Base-by-base conservation (phyloP, 257 asterid species). In the Solanum arcanum region DNA sequence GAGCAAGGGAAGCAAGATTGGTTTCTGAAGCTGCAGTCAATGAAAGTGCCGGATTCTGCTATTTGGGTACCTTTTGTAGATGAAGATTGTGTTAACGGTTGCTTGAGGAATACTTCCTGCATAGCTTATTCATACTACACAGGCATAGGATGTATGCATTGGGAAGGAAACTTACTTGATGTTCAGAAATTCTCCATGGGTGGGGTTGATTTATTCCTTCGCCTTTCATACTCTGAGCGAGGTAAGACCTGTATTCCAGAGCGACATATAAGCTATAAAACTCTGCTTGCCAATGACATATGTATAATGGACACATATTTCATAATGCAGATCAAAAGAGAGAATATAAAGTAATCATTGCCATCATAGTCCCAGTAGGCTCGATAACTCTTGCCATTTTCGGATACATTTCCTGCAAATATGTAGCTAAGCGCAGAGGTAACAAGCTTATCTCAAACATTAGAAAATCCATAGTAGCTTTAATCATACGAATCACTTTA, bases 201-300 rank as follows among this genome's bases (percentile, higher is more conserved):
- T 42, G 97, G 92, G 8, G 81, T 91, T 0, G 92, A 90, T 82
- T 86, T 95, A 68, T 91, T 89, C 25, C 66, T 95, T 70, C 97
- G 97, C 3, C 37, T 94, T 33, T 89, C 94, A 2, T 85, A 33
- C 44, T 89, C 94, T 35, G 98, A 93, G 84, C 66, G 89, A n/a
- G 95, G 95, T 93, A 90, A 44, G 37, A 68, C 29, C 44, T 84
- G 31, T 42, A 15, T 64, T 37, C 64, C 75, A 60, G 3, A 60
- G 41, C 16, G 29, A 14, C n/a, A 44, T 66, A 35, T 69, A 23
- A 11, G 56, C 35, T 73, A 52, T 18, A 78, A 46, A 46, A 9
- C 42, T 78, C 69, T 27, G 69, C 46, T 49, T 49, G 8, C 7
- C 42, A 20, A 49, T 31, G 39, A 49, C 44, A 27, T 52, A 20